A percentile compares a stretch with the other conserved stretches of the same genome.
These are phyloP conservation scores for Sporothrix inflata DNA, from an alignment of 2,329 filamentous ascomycete species.

Conservation along the genomic window DNA sequence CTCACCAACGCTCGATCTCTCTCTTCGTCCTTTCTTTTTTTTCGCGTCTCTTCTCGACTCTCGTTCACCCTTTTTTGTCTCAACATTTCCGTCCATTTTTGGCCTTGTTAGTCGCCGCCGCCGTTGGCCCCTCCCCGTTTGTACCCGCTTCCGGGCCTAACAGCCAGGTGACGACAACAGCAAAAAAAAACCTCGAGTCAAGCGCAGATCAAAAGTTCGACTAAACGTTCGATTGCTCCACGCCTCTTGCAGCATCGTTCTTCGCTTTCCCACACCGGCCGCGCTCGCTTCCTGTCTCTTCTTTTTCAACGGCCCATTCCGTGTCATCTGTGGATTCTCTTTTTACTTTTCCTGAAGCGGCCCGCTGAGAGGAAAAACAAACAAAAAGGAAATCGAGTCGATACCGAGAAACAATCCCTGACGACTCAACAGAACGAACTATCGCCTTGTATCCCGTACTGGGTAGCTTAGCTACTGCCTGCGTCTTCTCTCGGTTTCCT, in stretches of 20 bases:
- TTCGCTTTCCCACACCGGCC: neutral
- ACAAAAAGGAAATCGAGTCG: constrained; percentile 2
- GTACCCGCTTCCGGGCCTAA: constrained; percentile 16
- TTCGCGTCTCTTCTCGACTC: neutral
- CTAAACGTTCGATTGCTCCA: constrained; percentile 3
- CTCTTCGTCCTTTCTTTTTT: neutral
- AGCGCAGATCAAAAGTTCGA: neutral
- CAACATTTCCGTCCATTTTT: constrained; percentile 2
- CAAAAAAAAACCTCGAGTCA: constrained; percentile 1
- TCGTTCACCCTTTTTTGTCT: neutral
- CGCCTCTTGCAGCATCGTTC: neutral
- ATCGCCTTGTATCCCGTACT: neutral
- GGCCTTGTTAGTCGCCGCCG: constrained; percentile 11
- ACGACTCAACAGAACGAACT: neutral
- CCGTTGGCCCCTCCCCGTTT: constrained; percentile 11
- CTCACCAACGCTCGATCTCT: neutral
- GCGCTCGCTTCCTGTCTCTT: neutral
- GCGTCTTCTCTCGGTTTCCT: neutral
- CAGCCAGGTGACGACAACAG: neutral
- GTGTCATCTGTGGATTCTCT: neutral
- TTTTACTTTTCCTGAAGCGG: neutral
- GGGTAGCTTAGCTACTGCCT: neutral
- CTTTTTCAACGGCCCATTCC: neutral
- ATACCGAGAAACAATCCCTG: neutral
- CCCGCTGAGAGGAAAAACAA: neutral